Evolutionary conservation across 2,329 filamentous ascomycete species (phyloP).

Genomic region (Talaromyces sp.): DNA sequence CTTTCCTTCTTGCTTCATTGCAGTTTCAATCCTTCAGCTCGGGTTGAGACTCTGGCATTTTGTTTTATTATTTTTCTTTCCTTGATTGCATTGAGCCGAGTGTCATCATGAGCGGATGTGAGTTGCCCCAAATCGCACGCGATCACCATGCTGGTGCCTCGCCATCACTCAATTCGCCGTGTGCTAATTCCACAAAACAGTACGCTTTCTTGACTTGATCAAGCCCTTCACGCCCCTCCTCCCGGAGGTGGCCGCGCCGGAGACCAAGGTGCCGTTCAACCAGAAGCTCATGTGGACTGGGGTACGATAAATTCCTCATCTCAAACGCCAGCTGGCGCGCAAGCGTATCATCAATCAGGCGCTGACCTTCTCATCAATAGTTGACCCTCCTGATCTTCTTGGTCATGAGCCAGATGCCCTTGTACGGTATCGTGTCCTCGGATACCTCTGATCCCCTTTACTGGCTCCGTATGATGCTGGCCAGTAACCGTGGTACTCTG

Average conservation of each 20-base stretch:
- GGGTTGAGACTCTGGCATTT: slow-evolving; percentile 26
- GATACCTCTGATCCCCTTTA: slow-evolving; percentile 97
- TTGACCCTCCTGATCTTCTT: slow-evolving; percentile 96
- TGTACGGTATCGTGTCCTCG: slow-evolving; percentile 98
- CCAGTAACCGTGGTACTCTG: slow-evolving; percentile 92
- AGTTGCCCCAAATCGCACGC: slow-evolving; percentile 33
- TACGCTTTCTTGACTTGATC: slow-evolving; percentile 98
- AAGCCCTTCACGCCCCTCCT: slow-evolving; percentile 99
- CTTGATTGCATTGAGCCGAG: slow-evolving; percentile 24
- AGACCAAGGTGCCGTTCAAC: slow-evolving; percentile 98
- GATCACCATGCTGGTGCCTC: slow-evolving; percentile 20
- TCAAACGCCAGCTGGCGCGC: slow-evolving; percentile 4
- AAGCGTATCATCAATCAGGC: slow-evolving; percentile 12
- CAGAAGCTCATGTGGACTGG: slow-evolving; percentile 96
- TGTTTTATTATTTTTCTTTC: slow-evolving; percentile 19
- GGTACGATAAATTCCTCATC: slow-evolving; percentile 35
- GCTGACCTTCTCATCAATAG: slow-evolving; percentile 26
- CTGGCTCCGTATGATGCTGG: slow-evolving; percentile 99
- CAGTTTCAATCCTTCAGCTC: slow-evolving; percentile 31
- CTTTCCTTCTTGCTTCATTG: slow-evolving; percentile 21
- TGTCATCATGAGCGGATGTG: slow-evolving; percentile 56
- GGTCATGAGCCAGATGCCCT: slow-evolving; percentile 99
- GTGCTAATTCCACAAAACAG: slow-evolving; percentile 45
- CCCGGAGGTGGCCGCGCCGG: slow-evolving; percentile 96
- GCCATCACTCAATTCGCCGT: background rate